phyloP scores from a whole-genome alignment of 73 alveolate species.

The Paramecium primaurelia region DNA sequence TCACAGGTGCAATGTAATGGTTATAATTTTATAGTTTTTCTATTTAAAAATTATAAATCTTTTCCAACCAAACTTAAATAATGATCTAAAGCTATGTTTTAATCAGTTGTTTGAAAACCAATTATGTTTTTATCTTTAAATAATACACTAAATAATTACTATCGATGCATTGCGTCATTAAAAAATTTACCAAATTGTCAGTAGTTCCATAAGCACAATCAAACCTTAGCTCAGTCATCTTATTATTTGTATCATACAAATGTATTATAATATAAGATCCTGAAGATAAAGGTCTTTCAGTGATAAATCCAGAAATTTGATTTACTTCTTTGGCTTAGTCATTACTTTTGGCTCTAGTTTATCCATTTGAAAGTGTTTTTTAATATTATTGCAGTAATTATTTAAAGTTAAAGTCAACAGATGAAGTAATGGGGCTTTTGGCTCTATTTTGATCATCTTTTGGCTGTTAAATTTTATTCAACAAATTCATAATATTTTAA shows the following conservation, averaged over 20 bases:
- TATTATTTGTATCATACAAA: not conserved
- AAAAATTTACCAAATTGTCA: not conserved
- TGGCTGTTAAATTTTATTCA: not conserved
- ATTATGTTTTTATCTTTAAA: not conserved
- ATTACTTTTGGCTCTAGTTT: constrained; percentile 11
- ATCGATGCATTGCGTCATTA: not conserved
- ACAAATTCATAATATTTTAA: constrained; percentile 21
- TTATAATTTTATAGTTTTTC: not conserved
- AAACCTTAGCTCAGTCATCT: not conserved
- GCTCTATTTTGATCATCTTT: not conserved
- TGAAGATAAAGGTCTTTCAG: not conserved
- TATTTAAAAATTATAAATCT: not conserved
- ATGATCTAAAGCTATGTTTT: constrained; percentile 1
- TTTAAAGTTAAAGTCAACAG: constrained; percentile 21
- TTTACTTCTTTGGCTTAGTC: not conserved
- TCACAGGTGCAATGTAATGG: not conserved
- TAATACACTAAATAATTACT: not conserved
- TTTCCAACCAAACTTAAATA: not conserved
- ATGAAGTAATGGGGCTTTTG: not conserved
- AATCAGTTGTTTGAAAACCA: constrained; percentile 11
- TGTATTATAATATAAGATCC: not conserved
- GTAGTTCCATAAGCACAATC: constrained; percentile 31
- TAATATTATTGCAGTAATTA: not conserved
- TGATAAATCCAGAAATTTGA: not conserved
- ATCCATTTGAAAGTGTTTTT: not conserved